These are phyloP conservation scores for Pseudohyphozyma bogoriensis DNA, from an alignment of 768 basidiomycete species.

Conservation along the genomic window DNA sequence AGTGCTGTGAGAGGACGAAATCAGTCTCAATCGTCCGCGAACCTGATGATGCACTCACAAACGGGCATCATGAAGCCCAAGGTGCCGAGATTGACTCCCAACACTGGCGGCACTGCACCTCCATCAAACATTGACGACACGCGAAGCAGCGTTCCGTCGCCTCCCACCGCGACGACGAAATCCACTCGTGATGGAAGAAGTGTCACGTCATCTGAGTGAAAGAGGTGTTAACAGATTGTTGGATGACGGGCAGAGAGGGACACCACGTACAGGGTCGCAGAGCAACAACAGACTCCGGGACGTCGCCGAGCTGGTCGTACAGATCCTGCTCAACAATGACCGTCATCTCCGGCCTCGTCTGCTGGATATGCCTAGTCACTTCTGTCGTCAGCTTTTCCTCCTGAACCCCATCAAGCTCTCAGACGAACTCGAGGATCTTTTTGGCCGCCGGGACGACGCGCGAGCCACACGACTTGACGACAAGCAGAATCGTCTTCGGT, in stretches of 20 bases:
- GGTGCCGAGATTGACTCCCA: conserved; percentile 87
- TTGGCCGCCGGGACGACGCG: conserved; percentile 33
- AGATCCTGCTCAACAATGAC: conserved; percentile 26
- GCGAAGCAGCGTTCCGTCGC: conserved; percentile 89
- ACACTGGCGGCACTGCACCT: conserved; percentile 83
- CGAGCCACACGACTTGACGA: conserved; percentile 38
- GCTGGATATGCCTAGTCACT: background rate
- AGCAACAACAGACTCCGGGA: background rate
- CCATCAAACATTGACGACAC: conserved; percentile 81
- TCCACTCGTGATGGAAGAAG: conserved; percentile 47
- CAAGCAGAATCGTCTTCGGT: conserved; percentile 33
- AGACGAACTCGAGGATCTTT: conserved; percentile 30
- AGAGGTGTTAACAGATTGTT: background rate
- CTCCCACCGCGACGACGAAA: conserved; percentile 80
- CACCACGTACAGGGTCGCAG: background rate
- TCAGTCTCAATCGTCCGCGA: too few relatives aligned
- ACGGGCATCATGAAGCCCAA: conserved; percentile 89
- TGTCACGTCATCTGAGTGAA: background rate
- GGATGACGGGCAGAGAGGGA: background rate
- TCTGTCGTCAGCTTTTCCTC: background rate
- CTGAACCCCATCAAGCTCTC: background rate
- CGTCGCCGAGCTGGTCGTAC: conserved; percentile 1
- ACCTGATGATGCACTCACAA: conserved; percentile 49
- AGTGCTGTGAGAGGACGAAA: conserved; percentile 52
- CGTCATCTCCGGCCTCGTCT: conserved; percentile 24